Evolutionary conservation across 1,284 basidiomycete species (phyloP).

Genomic region (Flammula alnicola): DNA sequence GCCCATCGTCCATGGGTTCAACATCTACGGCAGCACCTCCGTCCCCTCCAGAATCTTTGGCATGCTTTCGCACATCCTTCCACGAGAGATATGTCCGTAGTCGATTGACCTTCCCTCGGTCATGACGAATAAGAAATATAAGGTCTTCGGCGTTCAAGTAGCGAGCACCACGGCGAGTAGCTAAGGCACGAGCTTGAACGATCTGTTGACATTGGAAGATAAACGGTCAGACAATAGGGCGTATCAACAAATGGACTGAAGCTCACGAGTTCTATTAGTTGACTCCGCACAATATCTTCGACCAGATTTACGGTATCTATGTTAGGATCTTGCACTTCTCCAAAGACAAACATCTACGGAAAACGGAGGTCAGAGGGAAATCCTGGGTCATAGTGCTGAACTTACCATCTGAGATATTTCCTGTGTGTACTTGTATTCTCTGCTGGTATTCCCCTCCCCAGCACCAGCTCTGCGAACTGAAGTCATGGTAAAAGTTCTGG

Average conservation of each 20-base stretch:
- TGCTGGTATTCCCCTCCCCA: slow-evolving; percentile 13
- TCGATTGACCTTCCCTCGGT: slow-evolving; percentile 93
- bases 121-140: slow-evolving; percentile 95
- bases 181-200: slow-evolving; percentile 86
- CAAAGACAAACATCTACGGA: slow-evolving; percentile 93
- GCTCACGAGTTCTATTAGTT: slow-evolving; percentile 89
- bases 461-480: slow-evolving; percentile 18
- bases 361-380: neutral
- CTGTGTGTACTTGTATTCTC: slow-evolving; percentile 61
- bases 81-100: slow-evolving; percentile 95
- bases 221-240: neutral
- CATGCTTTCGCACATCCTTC: slow-evolving; percentile 97
- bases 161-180: slow-evolving; percentile 82
- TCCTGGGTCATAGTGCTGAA: neutral
- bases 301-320: slow-evolving; percentile 90
- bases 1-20: slow-evolving; percentile 77
- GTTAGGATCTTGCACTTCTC: slow-evolving; percentile 90
- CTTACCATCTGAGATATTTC: slow-evolving; percentile 75
- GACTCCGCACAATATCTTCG: slow-evolving; percentile 94
- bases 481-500: slow-evolving; percentile 14
- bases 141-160: slow-evolving; percentile 93
- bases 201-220: slow-evolving; percentile 56
- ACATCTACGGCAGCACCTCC: slow-evolving; percentile 82
- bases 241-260: neutral
- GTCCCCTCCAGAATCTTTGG: slow-evolving; percentile 85